Evolutionary conservation across 257 asterid genomes (phyloP).

Genomic region (Solanum chmielewskii): DNA sequence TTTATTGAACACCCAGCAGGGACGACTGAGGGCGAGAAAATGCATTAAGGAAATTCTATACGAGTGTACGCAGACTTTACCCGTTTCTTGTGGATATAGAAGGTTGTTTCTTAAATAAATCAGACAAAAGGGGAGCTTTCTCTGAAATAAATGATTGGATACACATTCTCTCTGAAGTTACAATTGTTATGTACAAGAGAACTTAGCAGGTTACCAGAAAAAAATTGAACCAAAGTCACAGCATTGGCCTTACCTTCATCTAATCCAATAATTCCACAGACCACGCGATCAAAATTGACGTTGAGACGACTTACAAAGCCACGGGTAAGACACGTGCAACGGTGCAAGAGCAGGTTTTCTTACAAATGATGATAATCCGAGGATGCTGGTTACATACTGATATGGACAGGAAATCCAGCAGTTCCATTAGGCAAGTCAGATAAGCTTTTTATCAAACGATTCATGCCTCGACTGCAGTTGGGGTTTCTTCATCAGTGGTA

Average conservation of each 20-base stretch:
- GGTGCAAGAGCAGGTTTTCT: neutral
- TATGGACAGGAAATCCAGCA: neutral
- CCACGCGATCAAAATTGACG: neutral
- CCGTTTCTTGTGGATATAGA: neutral
- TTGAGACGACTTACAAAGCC: neutral
- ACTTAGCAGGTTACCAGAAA: neutral
- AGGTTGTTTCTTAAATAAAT: neutral
- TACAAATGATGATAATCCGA: neutral
- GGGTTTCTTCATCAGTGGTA: slow-evolving; percentile 46
- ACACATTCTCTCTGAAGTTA: neutral
- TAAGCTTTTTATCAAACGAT: neutral
- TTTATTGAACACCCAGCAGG: neutral
- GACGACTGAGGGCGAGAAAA: neutral
- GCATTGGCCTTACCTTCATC: neutral
- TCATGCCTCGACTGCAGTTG: slow-evolving; percentile 54
- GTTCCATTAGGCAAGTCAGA: neutral
- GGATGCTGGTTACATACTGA: neutral
- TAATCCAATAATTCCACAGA: neutral
- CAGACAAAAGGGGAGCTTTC: neutral
- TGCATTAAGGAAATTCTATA: neutral
- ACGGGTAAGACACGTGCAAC: neutral
- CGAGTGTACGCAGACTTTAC: neutral
- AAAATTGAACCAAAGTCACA: neutral
- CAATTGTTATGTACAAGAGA: neutral
- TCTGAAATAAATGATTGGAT: neutral